Evolutionary conservation across 345 rosid species (phyloP).

Genomic region (Citrus cavaleriei): DNA sequence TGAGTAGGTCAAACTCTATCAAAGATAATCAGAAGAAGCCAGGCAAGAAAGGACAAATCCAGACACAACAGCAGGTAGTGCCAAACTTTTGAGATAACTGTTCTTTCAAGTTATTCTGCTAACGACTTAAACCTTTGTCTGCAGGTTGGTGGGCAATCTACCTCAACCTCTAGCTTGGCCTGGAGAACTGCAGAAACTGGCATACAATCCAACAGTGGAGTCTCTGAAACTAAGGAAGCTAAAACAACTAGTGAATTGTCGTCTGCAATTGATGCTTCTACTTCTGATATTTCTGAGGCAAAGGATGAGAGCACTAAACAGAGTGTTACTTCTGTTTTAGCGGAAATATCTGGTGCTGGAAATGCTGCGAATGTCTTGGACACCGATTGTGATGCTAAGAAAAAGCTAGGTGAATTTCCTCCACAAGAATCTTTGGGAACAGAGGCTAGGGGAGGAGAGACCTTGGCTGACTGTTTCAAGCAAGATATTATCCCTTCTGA

Average conservation of each 20-base stretch:
- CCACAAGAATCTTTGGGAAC: conserved; percentile 16
- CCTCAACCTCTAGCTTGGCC: conserved; percentile 13
- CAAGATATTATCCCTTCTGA: conserved; percentile 27
- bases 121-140: background rate
- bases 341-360: conserved; percentile 27
- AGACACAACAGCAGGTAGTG: conserved; percentile 45
- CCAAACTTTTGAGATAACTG: background rate
- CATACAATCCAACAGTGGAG: conserved; percentile 23
- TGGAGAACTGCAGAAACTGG: conserved; percentile 27
- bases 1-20: conserved; percentile 49
- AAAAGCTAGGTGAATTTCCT: conserved; percentile 18
- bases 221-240: conserved; percentile 31
- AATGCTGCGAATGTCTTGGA: background rate
- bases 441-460: conserved; percentile 12
- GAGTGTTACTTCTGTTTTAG: background rate
- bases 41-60: conserved; percentile 36
- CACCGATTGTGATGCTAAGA: conserved; percentile 5
- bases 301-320: conserved; percentile 28
- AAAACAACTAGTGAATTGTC: conserved; percentile 26
- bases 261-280: conserved; percentile 22
- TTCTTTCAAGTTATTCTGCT: background rate
- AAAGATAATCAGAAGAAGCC: conserved; percentile 47
- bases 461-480: conserved; percentile 17
- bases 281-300: conserved; percentile 19
- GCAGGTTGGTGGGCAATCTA: conserved; percentile 37